These are phyloP conservation scores for Flaveria robusta DNA, from an alignment of 129 eudicot genomes.

Conservation along the genomic window DNA sequence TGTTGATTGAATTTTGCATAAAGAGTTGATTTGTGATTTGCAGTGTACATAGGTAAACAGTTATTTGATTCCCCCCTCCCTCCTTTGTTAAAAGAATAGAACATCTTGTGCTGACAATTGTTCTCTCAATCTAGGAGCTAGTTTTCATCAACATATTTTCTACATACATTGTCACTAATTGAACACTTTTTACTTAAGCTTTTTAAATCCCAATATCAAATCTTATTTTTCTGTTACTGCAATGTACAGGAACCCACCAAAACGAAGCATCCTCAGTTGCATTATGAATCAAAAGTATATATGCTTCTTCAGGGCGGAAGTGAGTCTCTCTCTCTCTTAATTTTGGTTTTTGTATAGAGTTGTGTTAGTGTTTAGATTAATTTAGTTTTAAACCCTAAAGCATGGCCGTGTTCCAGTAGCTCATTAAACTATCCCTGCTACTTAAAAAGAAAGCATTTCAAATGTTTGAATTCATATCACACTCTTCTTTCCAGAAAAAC, in stretches of 20 bases:
- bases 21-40: not conserved
- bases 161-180: not conserved
- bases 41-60: not conserved
- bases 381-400: not conserved
- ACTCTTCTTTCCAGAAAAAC: not conserved
- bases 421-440: not conserved
- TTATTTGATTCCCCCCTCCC: not conserved
- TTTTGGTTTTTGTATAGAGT: not conserved
- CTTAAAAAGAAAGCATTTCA: not conserved
- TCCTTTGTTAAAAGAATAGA: constrained; percentile 1
- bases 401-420: constrained; percentile 2
- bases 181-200: not conserved
- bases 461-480: not conserved
- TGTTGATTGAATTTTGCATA: constrained; percentile 2
- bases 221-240: constrained; percentile 3
- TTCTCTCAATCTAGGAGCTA: not conserved
- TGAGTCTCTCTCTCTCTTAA: constrained; percentile 35
- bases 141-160: constrained; percentile 15
- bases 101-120: constrained; percentile 11
- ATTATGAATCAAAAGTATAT: constrained; percentile 78
- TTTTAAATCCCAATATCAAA: not conserved
- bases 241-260: constrained; percentile 67
- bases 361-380: not conserved
- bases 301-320: constrained; percentile 90
- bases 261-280: constrained; percentile 84